Percentiles rank a stretch among this genome's conserved stretches.
Evolutionary conservation across 75 land plant genomes (phyloP).

Genomic region (Pseudotsuga menziesii): DNA sequence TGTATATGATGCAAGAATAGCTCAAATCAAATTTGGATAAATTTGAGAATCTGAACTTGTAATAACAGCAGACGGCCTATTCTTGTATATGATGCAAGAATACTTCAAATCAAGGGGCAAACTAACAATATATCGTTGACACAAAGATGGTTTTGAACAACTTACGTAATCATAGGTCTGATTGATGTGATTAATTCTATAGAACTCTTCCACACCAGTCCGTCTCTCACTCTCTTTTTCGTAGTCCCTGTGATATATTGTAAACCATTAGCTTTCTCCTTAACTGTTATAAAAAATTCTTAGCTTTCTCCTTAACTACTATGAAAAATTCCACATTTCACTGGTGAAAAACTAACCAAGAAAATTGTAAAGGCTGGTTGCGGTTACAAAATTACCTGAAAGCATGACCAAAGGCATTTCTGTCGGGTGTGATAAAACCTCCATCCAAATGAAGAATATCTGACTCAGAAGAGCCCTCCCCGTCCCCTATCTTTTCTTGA

Average conservation of each 20-base stretch:
- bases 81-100: too few species aligned
- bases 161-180: conserved; percentile 65
- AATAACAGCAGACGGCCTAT: too few species aligned
- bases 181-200: conserved; percentile 52
- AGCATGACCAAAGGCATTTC: conserved; percentile 56
- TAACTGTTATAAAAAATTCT: too few species aligned
- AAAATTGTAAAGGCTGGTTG: not conserved
- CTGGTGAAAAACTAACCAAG: not conserved
- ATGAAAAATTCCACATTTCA: not conserved
- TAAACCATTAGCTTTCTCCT: too few species aligned
- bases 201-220: conserved; percentile 55
- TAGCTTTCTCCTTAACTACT: not conserved
- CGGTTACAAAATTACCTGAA: conserved; percentile 37
- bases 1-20: too few species aligned
- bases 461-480: too few species aligned
- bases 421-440: conserved; percentile 50
- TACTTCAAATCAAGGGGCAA: too few species aligned
- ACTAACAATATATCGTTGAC: too few species aligned
- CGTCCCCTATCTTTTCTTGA: too few species aligned
- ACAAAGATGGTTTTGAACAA: not conserved
- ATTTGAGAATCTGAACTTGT: too few species aligned
- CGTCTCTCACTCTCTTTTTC: conserved; percentile 52
- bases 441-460: conserved; percentile 23
- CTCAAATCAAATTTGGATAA: too few species aligned
- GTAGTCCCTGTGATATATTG: conserved; percentile 41